Evolutionary conservation across 306 rosid species (phyloP).

Genomic region (Medicago lupulina): DNA sequence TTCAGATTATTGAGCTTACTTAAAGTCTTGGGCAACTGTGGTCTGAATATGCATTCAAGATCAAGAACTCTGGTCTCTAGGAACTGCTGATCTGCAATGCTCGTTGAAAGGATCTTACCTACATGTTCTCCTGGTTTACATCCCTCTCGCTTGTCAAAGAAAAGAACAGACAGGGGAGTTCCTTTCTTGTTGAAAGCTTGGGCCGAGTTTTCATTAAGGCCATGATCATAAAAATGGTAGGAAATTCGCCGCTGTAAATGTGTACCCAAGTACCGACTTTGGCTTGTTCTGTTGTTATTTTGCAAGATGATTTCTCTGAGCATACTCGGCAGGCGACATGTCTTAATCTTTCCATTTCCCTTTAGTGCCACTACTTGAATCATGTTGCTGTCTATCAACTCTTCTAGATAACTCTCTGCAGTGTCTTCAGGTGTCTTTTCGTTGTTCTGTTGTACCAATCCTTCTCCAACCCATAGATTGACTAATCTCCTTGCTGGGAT

Average conservation of each 20-base stretch:
- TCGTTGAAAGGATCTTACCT: constrained; percentile 31
- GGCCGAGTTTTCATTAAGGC: constrained; percentile 8
- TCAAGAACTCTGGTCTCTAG: constrained; percentile 39
- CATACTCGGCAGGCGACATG: constrained; percentile 42
- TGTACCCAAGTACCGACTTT: not conserved
- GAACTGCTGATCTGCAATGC: constrained; percentile 35
- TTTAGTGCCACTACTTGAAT: constrained; percentile 47
- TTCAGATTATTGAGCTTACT: constrained; percentile 30
- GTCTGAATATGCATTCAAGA: constrained; percentile 48
- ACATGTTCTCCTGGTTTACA: constrained; percentile 42
- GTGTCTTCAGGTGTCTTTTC: constrained; percentile 36
- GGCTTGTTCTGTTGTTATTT: constrained; percentile 3
- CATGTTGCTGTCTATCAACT: constrained; percentile 35
- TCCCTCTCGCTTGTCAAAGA: constrained; percentile 49
- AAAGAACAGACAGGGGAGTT: constrained; percentile 33
- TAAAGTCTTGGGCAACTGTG: constrained; percentile 40
- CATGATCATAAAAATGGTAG: constrained; percentile 19
- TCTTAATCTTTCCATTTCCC: constrained; percentile 45
- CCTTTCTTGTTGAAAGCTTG: constrained; percentile 9
- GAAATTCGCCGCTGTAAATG: constrained; percentile 22
- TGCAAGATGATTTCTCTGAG: constrained; percentile 16
- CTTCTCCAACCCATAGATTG: constrained; percentile 52
- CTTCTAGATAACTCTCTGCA: constrained; percentile 29
- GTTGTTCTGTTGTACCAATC: constrained; percentile 12
- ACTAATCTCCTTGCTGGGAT: constrained; percentile 52